phyloP scores from a whole-genome alignment of 345 rosid genomes.

The Heritiera littoralis region DNA sequence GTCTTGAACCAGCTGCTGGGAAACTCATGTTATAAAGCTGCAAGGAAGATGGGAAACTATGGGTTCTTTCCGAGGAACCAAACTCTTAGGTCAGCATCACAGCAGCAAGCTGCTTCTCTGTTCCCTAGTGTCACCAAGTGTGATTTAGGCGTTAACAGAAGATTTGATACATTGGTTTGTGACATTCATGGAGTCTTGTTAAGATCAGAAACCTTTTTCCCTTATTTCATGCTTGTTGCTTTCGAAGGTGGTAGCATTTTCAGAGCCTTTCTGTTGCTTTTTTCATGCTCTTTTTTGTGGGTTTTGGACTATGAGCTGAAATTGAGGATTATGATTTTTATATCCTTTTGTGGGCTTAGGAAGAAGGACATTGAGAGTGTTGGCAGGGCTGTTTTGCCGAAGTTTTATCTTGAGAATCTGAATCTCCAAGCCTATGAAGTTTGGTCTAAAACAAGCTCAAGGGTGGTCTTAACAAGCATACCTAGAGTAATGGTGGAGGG shows the following conservation, averaged over 20 bases:
- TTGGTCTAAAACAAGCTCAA: slow-evolving; percentile 42
- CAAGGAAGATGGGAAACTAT: slow-evolving; percentile 58
- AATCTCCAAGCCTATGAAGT: slow-evolving; percentile 56
- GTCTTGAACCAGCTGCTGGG: slow-evolving; percentile 28
- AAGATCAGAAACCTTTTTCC: slow-evolving; percentile 63
- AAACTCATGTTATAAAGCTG: slow-evolving; percentile 43
- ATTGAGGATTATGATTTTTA: slow-evolving; percentile 60
- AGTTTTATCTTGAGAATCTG: slow-evolving; percentile 87
- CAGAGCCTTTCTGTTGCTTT: slow-evolving; percentile 59
- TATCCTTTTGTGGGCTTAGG: slow-evolving; percentile 77
- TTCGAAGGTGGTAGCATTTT: slow-evolving; percentile 87
- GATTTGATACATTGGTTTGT: slow-evolving; percentile 45
- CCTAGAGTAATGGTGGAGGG: slow-evolving; percentile 85
- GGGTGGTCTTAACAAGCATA: slow-evolving; percentile 62
- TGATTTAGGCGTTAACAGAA: slow-evolving; percentile 26
- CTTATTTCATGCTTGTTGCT: slow-evolving; percentile 93
- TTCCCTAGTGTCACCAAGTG: slow-evolving; percentile 48
- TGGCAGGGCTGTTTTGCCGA: slow-evolving; percentile 82
- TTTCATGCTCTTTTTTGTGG: slow-evolving; percentile 62
- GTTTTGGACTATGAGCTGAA: slow-evolving; percentile 50
- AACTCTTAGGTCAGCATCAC: slow-evolving; percentile 31
- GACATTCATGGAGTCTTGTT: slow-evolving; percentile 69
- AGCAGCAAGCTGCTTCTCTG: slow-evolving; percentile 32
- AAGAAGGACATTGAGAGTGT: slow-evolving; percentile 55
- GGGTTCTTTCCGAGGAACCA: slow-evolving; percentile 48